Base-by-base conservation (phyloP, 352 stramenopile species). In the Saprolegnia diclina region DNA sequence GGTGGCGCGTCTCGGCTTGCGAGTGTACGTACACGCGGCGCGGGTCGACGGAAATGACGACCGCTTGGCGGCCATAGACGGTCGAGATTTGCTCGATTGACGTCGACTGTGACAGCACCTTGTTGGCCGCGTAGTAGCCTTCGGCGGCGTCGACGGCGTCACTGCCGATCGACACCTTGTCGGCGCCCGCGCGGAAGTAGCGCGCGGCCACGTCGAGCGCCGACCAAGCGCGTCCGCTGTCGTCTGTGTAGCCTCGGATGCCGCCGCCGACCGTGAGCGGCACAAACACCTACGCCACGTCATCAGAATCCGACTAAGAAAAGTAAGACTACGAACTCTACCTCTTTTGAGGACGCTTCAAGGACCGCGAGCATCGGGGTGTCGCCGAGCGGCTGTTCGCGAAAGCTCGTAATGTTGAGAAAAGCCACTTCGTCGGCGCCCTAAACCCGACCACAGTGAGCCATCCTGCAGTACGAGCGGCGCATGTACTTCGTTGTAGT, bases 331-430 rank as follows among this genome's bases (percentile, higher is more conserved):
- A 54, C 2, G 24, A 54, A 29, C 2, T 5, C 2, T 5, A 54
- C 46, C 46, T 54, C 24, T 54, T 54, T 29, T 29, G 92, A 98
- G 54, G 94, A 94, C 62, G 92, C 81, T 70, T 98, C 91, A 0
- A 99, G 80, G 50, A 99, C 94, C 66, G 90, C 83, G 13, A 98
- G 85, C 94, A 99, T 98, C 16, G 97, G 96, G 72, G 98, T 84
- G 73, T 99, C 96, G 54, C 96, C 94, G 66, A 99, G 92, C 10
- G 97, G 93, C 63, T 97, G 92, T 74, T 98, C 91, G 37, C 96
- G 84, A 76, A 99, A 99, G 74, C 89, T 98, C n/a, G 94, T 99
- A 71, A 99, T 99, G 83, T 99, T 99, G 38, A 99, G 79, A 77
- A 99, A 99, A 24, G 91, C 87, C 72, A 99, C 95, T 75, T 99